These are phyloP conservation scores for Pichia sp. DNA, from an alignment of 1,139 yeast genomes.

Conservation along the genomic window DNA sequence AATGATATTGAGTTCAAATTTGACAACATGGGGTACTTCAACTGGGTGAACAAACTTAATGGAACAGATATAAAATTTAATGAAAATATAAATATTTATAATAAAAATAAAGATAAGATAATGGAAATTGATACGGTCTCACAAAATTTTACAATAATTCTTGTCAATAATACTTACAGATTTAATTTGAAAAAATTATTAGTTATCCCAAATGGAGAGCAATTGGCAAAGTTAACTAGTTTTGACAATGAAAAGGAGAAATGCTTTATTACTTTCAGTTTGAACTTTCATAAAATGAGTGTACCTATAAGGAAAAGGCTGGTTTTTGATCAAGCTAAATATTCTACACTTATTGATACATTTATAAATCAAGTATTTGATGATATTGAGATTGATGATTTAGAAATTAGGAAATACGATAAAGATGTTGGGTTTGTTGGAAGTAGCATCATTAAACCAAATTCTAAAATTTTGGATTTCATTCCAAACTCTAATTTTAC, in stretches of 20 bases:
- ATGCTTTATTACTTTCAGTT: neutral
- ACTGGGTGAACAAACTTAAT: slow-evolving; percentile 5
- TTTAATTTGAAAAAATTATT: neutral
- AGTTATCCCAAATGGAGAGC: neutral
- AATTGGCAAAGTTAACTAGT: neutral
- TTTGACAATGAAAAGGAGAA: neutral
- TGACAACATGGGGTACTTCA: neutral
- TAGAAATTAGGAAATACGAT: slow-evolving; percentile 2
- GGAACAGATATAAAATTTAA: slow-evolving; percentile 1
- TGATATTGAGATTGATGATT: neutral
- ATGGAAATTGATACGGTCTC: neutral
- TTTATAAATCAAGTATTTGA: neutral
- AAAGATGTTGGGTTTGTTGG: slow-evolving; percentile 1
- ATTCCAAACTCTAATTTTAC: neutral
- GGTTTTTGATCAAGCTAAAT: neutral
- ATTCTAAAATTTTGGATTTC: neutral
- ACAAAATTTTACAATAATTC: neutral
- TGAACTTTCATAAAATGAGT: neutral
- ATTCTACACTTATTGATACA: neutral
- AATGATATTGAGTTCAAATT: neutral
- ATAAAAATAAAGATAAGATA: neutral
- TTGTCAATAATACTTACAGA: neutral
- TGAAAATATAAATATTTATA: neutral
- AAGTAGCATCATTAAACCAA: neutral
- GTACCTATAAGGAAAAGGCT: neutral